Base-by-base conservation (phyloP, 306 rosid species). In the Pyrus bretschneideri region DNA sequence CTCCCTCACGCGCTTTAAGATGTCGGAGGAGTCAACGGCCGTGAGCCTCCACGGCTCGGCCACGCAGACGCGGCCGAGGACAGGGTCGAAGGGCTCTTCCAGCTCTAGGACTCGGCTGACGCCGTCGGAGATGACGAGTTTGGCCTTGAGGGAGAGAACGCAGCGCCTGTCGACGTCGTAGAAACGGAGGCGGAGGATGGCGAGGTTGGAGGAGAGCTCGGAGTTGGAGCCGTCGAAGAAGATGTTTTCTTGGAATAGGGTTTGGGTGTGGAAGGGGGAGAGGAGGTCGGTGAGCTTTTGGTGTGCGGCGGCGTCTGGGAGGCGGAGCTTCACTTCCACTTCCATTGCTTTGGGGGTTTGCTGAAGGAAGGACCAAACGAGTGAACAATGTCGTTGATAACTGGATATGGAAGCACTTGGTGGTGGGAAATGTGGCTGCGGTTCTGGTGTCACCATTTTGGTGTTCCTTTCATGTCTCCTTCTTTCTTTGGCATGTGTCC, bases 251-350 rank as follows among this genome's bases (percentile, higher is more conserved):
- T 89, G 91, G 81, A 85, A 54, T 2, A 72, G 57, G 40, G 91
- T 89, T 70, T 83, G 46, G 80, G 70, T 19, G 83, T 87, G 89
- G 78, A 85, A 89, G 4, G 89, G 87, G 2, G 84, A 60, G 70
- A 89, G 91, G 49, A 87, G 52, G 70, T 80, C 66, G 52, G 87
- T 81, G 79, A 89, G 88, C 49, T 81, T 89, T 76, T 89, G 87
- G 86, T 87, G 93, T 19, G 88, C 57, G 44, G 52, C 11, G 15
- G 89, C 75, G 80, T 85, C 88, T 19, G 79, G 74, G 66, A 89
- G 91, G 33, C 82, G 78, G 55, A 89, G 89, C 82, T 87, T 89
- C 66, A 89, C 86, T 74, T 87, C 93, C 31, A 89, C 88, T 78
- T 87, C 91, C 91, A 81, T 31, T 33, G 21, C 13, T n/a, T 51